Evolutionary conservation across 345 rosid genomes (phyloP).

Genomic region (Rhodamnia rubescens): DNA sequence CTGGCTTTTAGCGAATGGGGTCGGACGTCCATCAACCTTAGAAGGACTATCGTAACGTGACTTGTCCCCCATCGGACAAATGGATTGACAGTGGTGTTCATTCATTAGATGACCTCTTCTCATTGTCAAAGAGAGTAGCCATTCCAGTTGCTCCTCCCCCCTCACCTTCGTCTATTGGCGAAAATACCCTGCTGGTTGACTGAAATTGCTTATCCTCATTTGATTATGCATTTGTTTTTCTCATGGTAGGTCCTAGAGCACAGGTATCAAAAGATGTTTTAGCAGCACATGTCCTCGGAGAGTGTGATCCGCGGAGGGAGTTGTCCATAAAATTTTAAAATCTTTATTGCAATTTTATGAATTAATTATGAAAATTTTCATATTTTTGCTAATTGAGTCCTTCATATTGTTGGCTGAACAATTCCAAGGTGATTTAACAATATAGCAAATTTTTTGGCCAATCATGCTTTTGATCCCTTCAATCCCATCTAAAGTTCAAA

Average conservation of each 20-base stretch:
- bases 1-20: neutral
- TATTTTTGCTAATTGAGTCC: too few species aligned
- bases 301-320: neutral
- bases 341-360: too few species aligned
- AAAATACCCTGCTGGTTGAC: neutral
- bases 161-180: neutral
- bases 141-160: neutral
- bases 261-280: neutral
- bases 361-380: too few species aligned
- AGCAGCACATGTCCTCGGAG: neutral
- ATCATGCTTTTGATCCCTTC: neutral
- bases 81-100: neutral
- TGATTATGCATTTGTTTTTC: neutral
- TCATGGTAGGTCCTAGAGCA: neutral
- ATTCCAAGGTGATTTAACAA: neutral
- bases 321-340: too few species aligned
- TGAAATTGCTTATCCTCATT: neutral
- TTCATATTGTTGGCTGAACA: neutral
- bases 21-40: neutral
- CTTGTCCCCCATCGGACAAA: neutral
- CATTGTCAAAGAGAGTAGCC: neutral
- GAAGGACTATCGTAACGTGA: neutral
- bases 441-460: neutral
- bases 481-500: neutral
- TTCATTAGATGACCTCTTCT: neutral